Percentiles rank a stretch among this genome's conserved stretches.
Conservation (phyloP, 2,329 filamentous ascomycete genomes). For the Hortaea werneckii region DNA sequence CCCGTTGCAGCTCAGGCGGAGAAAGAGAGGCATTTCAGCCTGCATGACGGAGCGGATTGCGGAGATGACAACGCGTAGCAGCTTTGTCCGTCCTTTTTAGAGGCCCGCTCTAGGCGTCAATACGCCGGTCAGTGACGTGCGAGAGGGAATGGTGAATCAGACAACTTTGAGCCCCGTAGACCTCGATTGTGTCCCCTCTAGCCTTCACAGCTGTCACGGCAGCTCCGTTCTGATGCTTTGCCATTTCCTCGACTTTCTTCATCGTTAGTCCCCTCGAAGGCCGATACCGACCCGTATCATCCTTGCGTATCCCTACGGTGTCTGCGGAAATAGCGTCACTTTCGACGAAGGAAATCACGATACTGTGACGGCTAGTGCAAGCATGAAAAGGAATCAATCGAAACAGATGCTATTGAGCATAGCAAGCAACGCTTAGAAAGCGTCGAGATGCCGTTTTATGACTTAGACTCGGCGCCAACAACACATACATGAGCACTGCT, state of each 20-base stretch:
- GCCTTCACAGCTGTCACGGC: constrained; percentile 45
- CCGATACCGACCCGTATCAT: constrained; percentile 26
- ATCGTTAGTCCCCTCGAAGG: constrained; percentile 44
- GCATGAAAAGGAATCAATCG: too few species aligned
- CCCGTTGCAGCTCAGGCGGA: constrained; percentile 62
- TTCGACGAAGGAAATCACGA: too few species aligned
- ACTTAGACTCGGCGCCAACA: too few species aligned
- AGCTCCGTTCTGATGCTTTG: constrained; percentile 53
- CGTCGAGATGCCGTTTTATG: too few species aligned
- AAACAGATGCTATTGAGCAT: too few species aligned
- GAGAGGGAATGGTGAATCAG: constrained; percentile 48
- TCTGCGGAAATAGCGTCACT: too few species aligned
- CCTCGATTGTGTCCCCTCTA: constrained; percentile 67
- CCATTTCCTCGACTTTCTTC: constrained; percentile 55
- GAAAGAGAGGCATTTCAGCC: constrained; percentile 54
- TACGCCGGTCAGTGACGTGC: constrained; percentile 31
- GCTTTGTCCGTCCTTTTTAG: constrained; percentile 29
- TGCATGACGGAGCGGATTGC: constrained; percentile 17
- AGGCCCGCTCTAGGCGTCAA: constrained; percentile 33
- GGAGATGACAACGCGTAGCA: constrained; percentile 33
- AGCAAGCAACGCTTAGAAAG: too few species aligned
- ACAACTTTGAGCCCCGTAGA: constrained; percentile 70
- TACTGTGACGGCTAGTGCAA: too few species aligned
- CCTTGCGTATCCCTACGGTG: too few species aligned
- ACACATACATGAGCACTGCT: too few species aligned